These are phyloP conservation scores for Saccharomyces pastorianus DNA, from an alignment of 1,139 yeast genomes.

Conservation along the genomic window DNA sequence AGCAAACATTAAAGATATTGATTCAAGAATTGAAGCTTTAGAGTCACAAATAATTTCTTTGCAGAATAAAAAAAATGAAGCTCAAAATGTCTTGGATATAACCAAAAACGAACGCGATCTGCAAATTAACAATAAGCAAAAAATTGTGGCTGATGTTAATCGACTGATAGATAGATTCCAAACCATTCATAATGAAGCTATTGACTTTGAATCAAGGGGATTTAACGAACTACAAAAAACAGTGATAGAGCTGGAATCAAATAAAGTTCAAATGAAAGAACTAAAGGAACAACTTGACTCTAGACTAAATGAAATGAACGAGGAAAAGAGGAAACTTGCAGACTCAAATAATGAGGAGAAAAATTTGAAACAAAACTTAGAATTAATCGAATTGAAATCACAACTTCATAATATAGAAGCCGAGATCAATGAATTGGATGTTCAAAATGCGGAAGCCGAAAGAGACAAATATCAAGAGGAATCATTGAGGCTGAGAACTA, in stretches of 20 bases:
- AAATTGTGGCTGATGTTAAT: neutral
- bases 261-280: conserved; percentile 2
- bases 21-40: conserved; percentile 14
- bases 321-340: conserved; percentile 35
- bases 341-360: conserved; percentile 49
- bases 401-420: conserved; percentile 33
- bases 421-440: conserved; percentile 40
- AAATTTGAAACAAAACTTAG: conserved; percentile 47
- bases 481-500: conserved; percentile 46
- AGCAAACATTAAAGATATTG: conserved; percentile 40
- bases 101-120: neutral
- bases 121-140: neutral
- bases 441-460: conserved; percentile 55
- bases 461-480: conserved; percentile 57
- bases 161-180: neutral
- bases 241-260: neutral
- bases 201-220: neutral
- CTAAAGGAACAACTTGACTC: conserved; percentile 19
- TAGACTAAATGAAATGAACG: conserved; percentile 9
- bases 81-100: neutral
- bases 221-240: neutral
- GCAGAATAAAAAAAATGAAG: neutral
- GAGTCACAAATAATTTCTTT: neutral
- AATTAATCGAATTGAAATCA: conserved; percentile 37
- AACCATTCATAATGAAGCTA: conserved; percentile 17